Percentiles rank a stretch among this genome's conserved stretches.
Conservation (phyloP, 495 filamentous ascomycete species). For the Lophiostoma macrostomum region DNA sequence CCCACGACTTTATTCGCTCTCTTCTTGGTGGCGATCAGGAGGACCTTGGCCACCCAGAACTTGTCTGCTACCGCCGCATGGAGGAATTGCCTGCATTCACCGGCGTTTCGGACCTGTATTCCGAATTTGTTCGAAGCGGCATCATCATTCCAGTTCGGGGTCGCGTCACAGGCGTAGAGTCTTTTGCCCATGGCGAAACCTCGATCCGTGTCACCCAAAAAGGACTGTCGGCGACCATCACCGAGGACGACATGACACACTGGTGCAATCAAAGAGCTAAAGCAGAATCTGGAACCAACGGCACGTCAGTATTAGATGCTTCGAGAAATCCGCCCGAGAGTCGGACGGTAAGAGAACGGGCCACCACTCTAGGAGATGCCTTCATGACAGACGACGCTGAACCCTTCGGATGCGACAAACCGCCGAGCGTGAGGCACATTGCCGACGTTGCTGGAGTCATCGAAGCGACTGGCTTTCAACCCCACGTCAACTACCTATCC, state of each 20-base stretch:
- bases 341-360: too few species aligned
- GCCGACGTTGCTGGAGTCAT: slow-evolving; percentile 63
- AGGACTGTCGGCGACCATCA: not conserved
- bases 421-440: slow-evolving; percentile 39
- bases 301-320: too few species aligned
- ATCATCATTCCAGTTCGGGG: slow-evolving; percentile 54
- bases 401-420: not conserved
- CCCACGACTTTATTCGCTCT: slow-evolving; percentile 53
- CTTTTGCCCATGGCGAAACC: not conserved
- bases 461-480: slow-evolving; percentile 73
- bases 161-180: slow-evolving; percentile 22
- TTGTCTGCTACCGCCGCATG: slow-evolving; percentile 39
- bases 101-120: slow-evolving; percentile 67
- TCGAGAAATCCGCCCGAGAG: too few species aligned
- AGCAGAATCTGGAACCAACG: too few species aligned
- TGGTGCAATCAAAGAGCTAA: too few species aligned
- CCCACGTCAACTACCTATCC: slow-evolving; percentile 60
- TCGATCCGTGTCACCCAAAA: not conserved
- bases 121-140: slow-evolving; percentile 65
- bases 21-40: slow-evolving; percentile 64
- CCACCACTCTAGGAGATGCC: too few species aligned
- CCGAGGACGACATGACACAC: too few species aligned
- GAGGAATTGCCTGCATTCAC: slow-evolving; percentile 57
- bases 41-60: slow-evolving; percentile 47
- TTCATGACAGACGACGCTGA: too few species aligned